phyloP scores from a whole-genome alignment of 139 green algal genomes.

The Nannochloris sp. region DNA sequence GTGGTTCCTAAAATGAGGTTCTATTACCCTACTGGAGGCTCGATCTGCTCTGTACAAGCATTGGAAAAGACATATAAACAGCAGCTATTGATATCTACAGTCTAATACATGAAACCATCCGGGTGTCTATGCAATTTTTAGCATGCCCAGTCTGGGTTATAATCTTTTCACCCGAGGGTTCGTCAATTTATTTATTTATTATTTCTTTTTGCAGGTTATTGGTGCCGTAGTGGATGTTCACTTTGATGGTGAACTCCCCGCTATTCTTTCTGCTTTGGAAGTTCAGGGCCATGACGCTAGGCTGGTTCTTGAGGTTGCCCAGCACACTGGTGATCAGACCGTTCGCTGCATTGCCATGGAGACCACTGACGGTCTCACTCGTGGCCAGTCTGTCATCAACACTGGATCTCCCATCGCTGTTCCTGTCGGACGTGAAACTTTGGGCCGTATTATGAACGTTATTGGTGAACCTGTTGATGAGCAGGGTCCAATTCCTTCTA shows the following conservation, averaged over 20 bases:
- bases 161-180: not conserved
- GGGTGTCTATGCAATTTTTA: not conserved
- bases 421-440: constrained; percentile 89
- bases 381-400: constrained; percentile 86
- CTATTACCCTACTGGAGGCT: not conserved
- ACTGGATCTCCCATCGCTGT: constrained; percentile 92
- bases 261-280: constrained; percentile 87
- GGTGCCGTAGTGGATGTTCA: constrained; percentile 97
- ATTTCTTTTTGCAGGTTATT: constrained; percentile 69
- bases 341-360: constrained; percentile 97
- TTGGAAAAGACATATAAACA: not conserved
- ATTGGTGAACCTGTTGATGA: constrained; percentile 99
- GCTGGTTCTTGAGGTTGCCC: constrained; percentile 95
- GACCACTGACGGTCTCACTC: constrained; percentile 89
- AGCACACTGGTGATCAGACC: constrained; percentile 97
- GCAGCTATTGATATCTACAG: not conserved
- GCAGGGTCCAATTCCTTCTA: constrained; percentile 79
- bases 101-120: not conserved
- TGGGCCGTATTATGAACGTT: constrained; percentile 99
- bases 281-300: constrained; percentile 76
- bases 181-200: not conserved
- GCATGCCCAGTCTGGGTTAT: not conserved
- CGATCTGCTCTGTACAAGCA: not conserved
- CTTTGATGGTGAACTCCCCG: constrained; percentile 89
- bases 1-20: not conserved